Percentiles rank a stretch among this genome's conserved stretches.
Evolutionary conservation across 2,329 filamentous ascomycete species (phyloP).

Genomic region (Emydomyces testavorans): DNA sequence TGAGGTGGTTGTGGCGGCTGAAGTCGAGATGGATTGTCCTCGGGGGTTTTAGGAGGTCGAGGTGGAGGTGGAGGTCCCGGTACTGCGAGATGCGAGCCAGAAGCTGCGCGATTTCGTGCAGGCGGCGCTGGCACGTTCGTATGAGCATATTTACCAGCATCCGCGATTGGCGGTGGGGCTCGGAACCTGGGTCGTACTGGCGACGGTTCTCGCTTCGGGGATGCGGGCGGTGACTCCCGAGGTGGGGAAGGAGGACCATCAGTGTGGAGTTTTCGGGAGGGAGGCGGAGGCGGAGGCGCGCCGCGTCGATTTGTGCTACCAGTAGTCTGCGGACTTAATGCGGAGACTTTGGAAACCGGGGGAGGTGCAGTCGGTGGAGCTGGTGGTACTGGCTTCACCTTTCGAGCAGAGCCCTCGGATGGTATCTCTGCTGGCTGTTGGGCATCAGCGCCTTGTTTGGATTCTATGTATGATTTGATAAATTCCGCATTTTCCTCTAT

Average conservation of each 20-base stretch:
- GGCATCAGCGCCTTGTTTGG: conserved; percentile 45
- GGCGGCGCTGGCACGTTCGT: conserved; percentile 38
- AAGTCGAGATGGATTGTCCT: conserved; percentile 55
- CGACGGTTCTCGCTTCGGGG: conserved; percentile 57
- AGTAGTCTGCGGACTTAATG: conserved; percentile 52
- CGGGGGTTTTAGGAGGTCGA: conserved; percentile 53
- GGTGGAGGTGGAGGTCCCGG: conserved; percentile 53
- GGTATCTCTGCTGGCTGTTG: conserved; percentile 31
- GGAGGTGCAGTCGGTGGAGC: conserved; percentile 45
- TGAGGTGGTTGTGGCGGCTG: conserved; percentile 68
- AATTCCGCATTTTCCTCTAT: conserved; percentile 57
- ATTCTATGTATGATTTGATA: conserved; percentile 55
- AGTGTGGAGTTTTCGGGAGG: conserved; percentile 34
- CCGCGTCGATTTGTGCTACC: conserved; percentile 45
- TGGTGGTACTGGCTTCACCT: conserved; percentile 49
- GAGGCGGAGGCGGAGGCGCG: conserved; percentile 49
- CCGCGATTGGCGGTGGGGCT: conserved; percentile 76
- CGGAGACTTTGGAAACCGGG: conserved; percentile 27
- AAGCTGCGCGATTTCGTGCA: conserved; percentile 41
- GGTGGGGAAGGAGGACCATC: conserved; percentile 26
- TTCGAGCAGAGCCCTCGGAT: conserved; percentile 38
- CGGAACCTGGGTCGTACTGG: conserved; percentile 63
- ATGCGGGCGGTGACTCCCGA: conserved; percentile 44
- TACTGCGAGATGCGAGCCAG: conserved; percentile 37
- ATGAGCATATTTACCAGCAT: conserved; percentile 76